A percentile compares a stretch with the other conserved stretches of the same genome.
Conservation (phyloP, 257 asterid species). For the Phtheirospermum japonicum region DNA sequence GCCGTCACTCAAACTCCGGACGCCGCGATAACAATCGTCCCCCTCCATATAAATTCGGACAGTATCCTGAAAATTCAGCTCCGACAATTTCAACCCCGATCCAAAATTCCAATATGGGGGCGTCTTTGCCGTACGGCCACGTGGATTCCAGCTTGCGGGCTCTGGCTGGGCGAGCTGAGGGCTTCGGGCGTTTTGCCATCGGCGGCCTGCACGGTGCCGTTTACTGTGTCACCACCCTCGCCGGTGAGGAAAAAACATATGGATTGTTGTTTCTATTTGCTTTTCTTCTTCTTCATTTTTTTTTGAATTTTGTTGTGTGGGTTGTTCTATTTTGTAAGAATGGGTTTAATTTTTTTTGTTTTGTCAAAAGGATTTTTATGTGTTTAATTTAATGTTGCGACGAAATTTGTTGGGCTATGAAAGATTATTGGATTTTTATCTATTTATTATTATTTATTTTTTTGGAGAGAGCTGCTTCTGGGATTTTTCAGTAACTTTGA, state of each 20-base stretch:
- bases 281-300: background rate
- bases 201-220: slow-evolving; percentile 77
- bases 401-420: background rate
- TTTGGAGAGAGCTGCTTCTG: background rate
- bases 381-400: slow-evolving; percentile 12
- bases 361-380: background rate
- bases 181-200: slow-evolving; percentile 71
- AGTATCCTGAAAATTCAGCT: slow-evolving; percentile 16
- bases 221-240: slow-evolving; percentile 59
- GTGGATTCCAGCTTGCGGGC: slow-evolving; percentile 67
- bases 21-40: slow-evolving; percentile 26
- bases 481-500: background rate
- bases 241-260: slow-evolving; percentile 39
- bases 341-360: background rate
- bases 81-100: slow-evolving; percentile 24
- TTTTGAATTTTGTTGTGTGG: background rate
- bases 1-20: slow-evolving; percentile 33
- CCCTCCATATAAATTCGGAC: slow-evolving; percentile 23
- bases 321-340: background rate
- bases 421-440: background rate
- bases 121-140: slow-evolving; percentile 60
- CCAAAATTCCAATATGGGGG: slow-evolving; percentile 33
- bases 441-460: background rate
- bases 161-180: slow-evolving; percentile 83
- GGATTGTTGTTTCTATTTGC: background rate